Percentiles rank a stretch among this genome's conserved stretches.
Conservation (phyloP, 2,329 filamentous ascomycete species). For the Colletotrichum tropicale region DNA sequence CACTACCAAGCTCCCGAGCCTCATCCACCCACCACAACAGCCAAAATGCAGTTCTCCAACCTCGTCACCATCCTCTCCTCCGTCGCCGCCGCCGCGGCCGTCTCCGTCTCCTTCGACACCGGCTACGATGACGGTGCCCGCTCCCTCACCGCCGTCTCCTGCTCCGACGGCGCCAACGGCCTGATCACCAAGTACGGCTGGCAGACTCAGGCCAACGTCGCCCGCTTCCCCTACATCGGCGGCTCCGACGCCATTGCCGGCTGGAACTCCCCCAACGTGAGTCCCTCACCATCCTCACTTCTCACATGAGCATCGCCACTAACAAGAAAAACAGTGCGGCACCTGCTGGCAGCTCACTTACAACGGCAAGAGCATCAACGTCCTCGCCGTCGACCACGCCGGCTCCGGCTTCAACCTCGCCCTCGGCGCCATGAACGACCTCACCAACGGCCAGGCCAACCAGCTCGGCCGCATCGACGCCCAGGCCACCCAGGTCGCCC, state of each 20-base stretch:
- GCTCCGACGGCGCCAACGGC: conserved; percentile 72
- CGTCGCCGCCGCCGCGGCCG: conserved; percentile 40
- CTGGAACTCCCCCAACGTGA: conserved; percentile 56
- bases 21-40: conserved; percentile 22
- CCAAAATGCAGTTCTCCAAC: conserved; percentile 49
- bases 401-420: conserved; percentile 59
- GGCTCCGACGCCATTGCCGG: conserved; percentile 54
- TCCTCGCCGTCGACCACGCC: conserved; percentile 61
- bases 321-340: conserved; percentile 50
- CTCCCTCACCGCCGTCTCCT: conserved; percentile 62
- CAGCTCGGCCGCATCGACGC: conserved; percentile 59
- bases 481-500: conserved; percentile 44
- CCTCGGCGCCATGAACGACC: conserved; percentile 57
- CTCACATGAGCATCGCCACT: not conserved
- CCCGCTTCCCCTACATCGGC: conserved; percentile 59
- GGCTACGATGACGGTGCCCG: conserved; percentile 69
- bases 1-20: not conserved
- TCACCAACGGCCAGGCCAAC: conserved; percentile 56
- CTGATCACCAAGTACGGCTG: conserved; percentile 67
- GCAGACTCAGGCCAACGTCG: conserved; percentile 56
- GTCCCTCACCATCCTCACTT: not conserved
- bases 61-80: conserved; percentile 43
- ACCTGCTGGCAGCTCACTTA: conserved; percentile 63
- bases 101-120: conserved; percentile 70
- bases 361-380: conserved; percentile 53